Evolutionary conservation across 2,329 filamentous ascomycete genomes (phyloP), one percentile per base, ranked within the genome.

Genomic region (Cladosporium sp.): DNA sequence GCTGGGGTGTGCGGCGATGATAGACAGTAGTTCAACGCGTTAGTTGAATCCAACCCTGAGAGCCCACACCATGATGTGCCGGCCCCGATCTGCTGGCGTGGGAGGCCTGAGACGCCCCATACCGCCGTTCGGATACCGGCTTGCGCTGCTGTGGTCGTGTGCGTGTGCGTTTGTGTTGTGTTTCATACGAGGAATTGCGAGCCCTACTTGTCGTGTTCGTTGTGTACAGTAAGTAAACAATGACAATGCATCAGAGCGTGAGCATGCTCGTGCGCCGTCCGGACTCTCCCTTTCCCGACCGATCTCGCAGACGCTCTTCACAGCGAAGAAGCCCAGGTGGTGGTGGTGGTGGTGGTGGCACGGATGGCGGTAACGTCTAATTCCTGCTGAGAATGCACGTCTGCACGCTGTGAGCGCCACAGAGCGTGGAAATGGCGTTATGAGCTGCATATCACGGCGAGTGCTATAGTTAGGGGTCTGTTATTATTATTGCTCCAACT

Each of bases 401-500:
- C 31, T 23, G 55, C 33, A 40, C 12, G n/a, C 21, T 57, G n/a
- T 37, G 56, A 59, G 35, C 56, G 56, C 56, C 56, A 46, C 56
- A 57, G 29, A 21, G 56, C 37, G 35, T 59, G 35, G 56, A 26
- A 29, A 59, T 59, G 56, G 56, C 56, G 56, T 46, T 59, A 44
- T 46, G 35, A 21, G 33, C 33, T 46, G 56, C 56, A 59, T 59
- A 59, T 59, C 56, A 46, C 21, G 12, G 5, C 10, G 4, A 28
- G 21, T 46, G 37, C 23, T 59, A 59, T 59, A 59, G 56, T 40
- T 59, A 46, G 37, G 56, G 52, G 16, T 55, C 16, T 18, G 11
- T 31, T 6, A 14, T 35, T 31, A 4, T 29, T 31, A 5, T 28
- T 53, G 50, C 31, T 33, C n/a, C 28, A 55, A 18, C 52, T 55